Base-by-base conservation (phyloP, 176 grass and related monocot genomes). In the Musa acuminata region DNA sequence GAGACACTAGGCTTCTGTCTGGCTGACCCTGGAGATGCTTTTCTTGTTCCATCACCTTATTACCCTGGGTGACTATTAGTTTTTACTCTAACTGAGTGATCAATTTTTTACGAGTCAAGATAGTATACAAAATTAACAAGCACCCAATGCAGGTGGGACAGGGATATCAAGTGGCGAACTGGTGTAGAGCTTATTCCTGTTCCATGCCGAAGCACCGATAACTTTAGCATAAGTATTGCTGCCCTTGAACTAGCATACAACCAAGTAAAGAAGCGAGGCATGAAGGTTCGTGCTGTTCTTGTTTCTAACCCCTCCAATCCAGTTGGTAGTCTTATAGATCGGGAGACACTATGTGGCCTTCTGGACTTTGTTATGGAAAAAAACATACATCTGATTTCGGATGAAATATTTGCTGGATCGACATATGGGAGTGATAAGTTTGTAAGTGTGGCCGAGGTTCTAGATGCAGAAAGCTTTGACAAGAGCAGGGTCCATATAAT, bases 1-100 rank as follows among this genome's bases (percentile, higher is more conserved):
- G 96, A 99, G 89, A 94, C 91, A 74, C 79, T 99, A 71, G 86
- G 90, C 76, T 99, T 94, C 76, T 94, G 90, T 83, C 22, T 99
- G 62, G 95, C 90, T 85, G 95, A 99, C 77, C 76, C 78, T 35
- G 90, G 95, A 86, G 94, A 94, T 87, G 95, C 91, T 76, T 89
- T 99, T 83, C 91, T 99, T 79, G 95, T 94, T 69, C 88, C 95
- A 55, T 99, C 95, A 81, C 95, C 95, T 60, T 99, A 99, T 82
- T 94, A 99, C 67, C 95, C 91, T 53, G 95, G 90, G 90, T 94
- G 81, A 58, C 55, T 68, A 59, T 19, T 76, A 48, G 54, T 81
- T 52, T 14, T 7, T 62, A 13, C 3, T 20, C 35, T 43, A 43
- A 43, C 35, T 4, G 35, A 43, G 35, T 6, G 4, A 6, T 43